phyloP scores from a whole-genome alignment of 495 filamentous ascomycete species.

The Aspergillus saccharolyticus region DNA sequence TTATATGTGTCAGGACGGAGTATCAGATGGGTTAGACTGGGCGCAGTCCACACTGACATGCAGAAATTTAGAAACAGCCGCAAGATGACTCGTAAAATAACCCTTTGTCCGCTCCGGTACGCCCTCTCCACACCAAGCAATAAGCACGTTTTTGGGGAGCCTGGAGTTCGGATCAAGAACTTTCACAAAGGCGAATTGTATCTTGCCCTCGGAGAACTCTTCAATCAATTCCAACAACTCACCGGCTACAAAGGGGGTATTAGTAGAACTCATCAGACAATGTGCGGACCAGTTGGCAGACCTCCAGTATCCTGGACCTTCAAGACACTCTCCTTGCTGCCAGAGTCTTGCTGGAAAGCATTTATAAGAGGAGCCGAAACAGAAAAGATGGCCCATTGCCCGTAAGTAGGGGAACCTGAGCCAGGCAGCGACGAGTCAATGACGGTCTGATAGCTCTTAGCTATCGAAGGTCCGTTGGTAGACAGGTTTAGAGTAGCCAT shows the following conservation, averaged over 20 bases:
- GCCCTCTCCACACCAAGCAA: conserved; percentile 96
- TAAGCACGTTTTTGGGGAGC: conserved; percentile 86
- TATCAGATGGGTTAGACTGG: not conserved
- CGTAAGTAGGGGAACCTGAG: conserved; percentile 62
- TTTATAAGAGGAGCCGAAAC: conserved; percentile 86
- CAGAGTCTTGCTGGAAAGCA: conserved; percentile 79
- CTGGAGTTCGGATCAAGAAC: conserved; percentile 91
- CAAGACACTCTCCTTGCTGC: conserved; percentile 84
- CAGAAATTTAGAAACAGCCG: conserved; percentile 81
- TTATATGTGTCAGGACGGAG: conserved; percentile 13
- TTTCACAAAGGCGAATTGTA: conserved; percentile 96
- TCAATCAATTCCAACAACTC: conserved; percentile 94
- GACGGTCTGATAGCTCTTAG: conserved; percentile 84
- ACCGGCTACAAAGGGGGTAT: conserved; percentile 58
- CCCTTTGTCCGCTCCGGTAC: conserved; percentile 98
- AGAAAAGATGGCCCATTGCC: conserved; percentile 85
- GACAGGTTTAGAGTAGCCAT: conserved; percentile 96
- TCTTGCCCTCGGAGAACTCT: conserved; percentile 91
- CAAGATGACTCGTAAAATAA: conserved; percentile 92
- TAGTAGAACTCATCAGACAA: not conserved
- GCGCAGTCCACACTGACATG: conserved; percentile 50
- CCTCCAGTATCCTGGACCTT: conserved; percentile 91
- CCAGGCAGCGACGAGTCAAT: conserved; percentile 63
- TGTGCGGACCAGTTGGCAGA: conserved; percentile 39
- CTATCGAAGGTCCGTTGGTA: conserved; percentile 84